Evolutionary conservation across 139 green algal genomes (phyloP).

Genomic region (Chlorella sp.): DNA sequence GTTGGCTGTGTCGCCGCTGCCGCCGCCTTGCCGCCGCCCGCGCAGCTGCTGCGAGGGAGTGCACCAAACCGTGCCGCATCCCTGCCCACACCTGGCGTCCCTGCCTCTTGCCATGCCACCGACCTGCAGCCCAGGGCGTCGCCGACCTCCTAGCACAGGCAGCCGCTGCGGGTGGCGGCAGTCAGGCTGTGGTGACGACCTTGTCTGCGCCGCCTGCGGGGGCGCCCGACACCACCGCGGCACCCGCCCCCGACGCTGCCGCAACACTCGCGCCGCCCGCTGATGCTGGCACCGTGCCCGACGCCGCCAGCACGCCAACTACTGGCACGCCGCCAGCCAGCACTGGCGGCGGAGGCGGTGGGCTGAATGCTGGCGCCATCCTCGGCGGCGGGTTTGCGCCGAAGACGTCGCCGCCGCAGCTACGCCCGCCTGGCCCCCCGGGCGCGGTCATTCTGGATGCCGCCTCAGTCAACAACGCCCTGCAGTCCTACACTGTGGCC

Average conservation of each 20-base stretch:
- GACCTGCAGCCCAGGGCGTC: neutral
- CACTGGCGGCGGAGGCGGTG: neutral
- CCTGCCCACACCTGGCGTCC: neutral
- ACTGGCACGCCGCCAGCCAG: neutral
- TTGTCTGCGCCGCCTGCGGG: neutral
- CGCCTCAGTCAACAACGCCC: neutral
- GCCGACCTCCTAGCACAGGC: slow-evolving; percentile 13
- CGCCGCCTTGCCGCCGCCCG: neutral
- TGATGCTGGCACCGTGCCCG: neutral
- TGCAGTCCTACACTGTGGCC: slow-evolving; percentile 7
- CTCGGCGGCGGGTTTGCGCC: slow-evolving; percentile 13
- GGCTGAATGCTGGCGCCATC: slow-evolving; percentile 16
- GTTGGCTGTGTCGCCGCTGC: neutral
- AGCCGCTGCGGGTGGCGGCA: neutral
- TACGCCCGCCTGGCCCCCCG: neutral
- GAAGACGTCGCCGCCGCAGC: neutral
- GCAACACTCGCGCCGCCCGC: neutral
- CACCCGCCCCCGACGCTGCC: neutral
- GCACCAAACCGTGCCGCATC: neutral
- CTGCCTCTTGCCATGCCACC: neutral
- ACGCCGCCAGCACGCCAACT: neutral
- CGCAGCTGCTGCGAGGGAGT: neutral
- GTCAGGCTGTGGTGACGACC: neutral
- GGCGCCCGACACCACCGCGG: neutral
- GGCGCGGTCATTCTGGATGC: slow-evolving; percentile 1